These are phyloP conservation scores for Antrodiella citrinella DNA, from an alignment of 768 basidiomycete species.

Conservation along the genomic window DNA sequence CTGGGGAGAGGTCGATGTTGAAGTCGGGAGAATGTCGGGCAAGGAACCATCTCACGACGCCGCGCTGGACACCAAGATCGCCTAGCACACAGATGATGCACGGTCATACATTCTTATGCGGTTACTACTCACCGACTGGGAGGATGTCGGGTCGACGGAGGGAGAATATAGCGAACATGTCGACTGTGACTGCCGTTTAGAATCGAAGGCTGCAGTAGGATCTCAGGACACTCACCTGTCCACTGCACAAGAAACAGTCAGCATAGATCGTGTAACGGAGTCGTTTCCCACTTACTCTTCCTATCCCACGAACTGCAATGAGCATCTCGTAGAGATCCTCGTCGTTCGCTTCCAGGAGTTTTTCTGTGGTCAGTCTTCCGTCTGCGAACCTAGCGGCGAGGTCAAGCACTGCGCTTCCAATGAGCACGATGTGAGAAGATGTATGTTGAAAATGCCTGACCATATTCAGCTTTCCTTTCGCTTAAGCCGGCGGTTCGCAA, in stretches of 20 bases:
- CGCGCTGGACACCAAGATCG: conserved; percentile 80
- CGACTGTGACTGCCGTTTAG: conserved; percentile 38
- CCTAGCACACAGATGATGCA: too few species aligned
- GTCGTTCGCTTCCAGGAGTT: conserved; percentile 62
- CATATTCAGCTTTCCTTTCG: conserved; percentile 84
- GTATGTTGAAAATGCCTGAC: conserved; percentile 25
- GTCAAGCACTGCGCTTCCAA: conserved; percentile 49
- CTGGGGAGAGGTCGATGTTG: conserved; percentile 39
- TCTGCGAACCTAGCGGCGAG: conserved; percentile 75
- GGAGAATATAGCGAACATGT: conserved; percentile 91
- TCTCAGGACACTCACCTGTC: conserved; percentile 42
- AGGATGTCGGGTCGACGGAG: conserved; percentile 78
- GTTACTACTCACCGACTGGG: conserved; percentile 44
- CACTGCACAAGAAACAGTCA: conserved; percentile 31
- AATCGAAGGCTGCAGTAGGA: background rate
- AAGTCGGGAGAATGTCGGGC: conserved; percentile 49
- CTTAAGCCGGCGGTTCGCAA: conserved; percentile 74
- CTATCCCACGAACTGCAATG: conserved; percentile 73
- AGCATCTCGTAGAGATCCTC: conserved; percentile 72
- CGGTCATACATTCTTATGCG: conserved; percentile 1
- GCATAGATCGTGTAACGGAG: background rate
- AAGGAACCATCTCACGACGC: conserved; percentile 60
- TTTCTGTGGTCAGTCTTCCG: conserved; percentile 67
- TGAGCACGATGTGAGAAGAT: background rate
- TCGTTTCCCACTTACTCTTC: conserved; percentile 35